Percentiles rank a stretch among this genome's conserved stretches.
Evolutionary conservation across 225 moss, liverwort and hornwort genomes (phyloP).

Genomic region (Ulota crispa): DNA sequence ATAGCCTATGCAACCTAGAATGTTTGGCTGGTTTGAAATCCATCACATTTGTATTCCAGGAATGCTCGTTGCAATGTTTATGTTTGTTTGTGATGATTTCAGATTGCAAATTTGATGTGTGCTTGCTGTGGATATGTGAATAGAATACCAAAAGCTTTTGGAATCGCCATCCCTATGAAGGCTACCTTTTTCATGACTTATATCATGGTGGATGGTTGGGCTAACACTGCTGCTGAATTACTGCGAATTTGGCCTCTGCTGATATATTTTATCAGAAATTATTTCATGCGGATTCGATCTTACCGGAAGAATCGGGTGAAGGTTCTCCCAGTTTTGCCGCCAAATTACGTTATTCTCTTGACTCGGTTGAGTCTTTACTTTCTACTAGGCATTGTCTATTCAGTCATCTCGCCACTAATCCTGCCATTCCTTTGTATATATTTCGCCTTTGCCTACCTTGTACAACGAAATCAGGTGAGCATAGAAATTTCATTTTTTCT

Average conservation of each 20-base stretch:
- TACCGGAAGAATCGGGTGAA: conserved; percentile 57
- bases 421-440: conserved; percentile 73
- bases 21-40: background rate
- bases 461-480: conserved; percentile 78
- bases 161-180: conserved; percentile 68
- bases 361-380: conserved; percentile 79
- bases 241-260: conserved; percentile 63
- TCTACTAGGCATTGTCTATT: conserved; percentile 79
- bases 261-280: conserved; percentile 23
- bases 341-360: conserved; percentile 41
- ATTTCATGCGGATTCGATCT: conserved; percentile 37
- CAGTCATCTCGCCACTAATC: conserved; percentile 80
- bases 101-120: conserved; percentile 11
- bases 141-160: conserved; percentile 76
- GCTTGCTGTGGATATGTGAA: conserved; percentile 1
- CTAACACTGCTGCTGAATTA: conserved; percentile 61
- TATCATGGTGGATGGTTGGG: conserved; percentile 82
- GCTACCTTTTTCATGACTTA: conserved; percentile 86
- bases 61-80: conserved; percentile 1
- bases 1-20: background rate
- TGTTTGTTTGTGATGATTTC: background rate
- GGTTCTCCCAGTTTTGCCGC: conserved; percentile 60
- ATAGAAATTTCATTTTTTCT: conserved; percentile 2
- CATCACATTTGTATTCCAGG: background rate
- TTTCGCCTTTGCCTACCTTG: conserved; percentile 67